Evolutionary conservation across 31 red algal species (phyloP), one percentile per base, ranked within the genome.

Genomic region (Bonnemaisonia californica): DNA sequence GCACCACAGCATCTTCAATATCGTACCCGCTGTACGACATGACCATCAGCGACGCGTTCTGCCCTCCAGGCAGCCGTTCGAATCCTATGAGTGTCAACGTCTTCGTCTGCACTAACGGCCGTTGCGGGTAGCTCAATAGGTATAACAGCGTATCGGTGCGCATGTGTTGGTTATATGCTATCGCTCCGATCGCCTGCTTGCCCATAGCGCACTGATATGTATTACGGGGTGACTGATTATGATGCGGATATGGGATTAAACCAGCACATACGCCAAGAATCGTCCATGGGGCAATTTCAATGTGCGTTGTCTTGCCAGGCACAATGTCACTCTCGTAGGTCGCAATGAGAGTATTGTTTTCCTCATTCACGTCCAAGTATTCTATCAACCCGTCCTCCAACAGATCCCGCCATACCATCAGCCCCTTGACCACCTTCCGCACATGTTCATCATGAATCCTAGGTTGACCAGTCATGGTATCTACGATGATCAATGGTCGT

Each of bases 131-230:
- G 71, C 64, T 80, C 29, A 98, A 56, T 13, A 98, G 74, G 48
- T 98, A 98, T 19, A 98, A 82, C 84, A 98, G 86, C 34, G 96
- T 94, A 68, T 98, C 96, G 11, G 87, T 88, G 21, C 96, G 81
- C 41, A 69, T 89, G 45, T 95, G 92, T 76, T 98, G 96, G 70
- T 98, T 98, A 54, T 98, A 98, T 48, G 92, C 96, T 74, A 98
- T 95, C 45, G 86, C 92, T 24, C 96, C 96, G 48, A 98, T 90
- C 19, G 92, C 96, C 63, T 98, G 96, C 80, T 98, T 98, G 19
- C 96, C 92, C 96, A 98, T 98, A 31, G 96, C 96, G 69, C 96
- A 98, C 77, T 98, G 96, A 61, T 98, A 98, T 2, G 96, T 98
- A 79, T 98, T 98, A 62, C 96, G 87, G n/a, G 96, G 96, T 41